These are phyloP conservation scores for Pichia sp. DNA, from an alignment of 1,139 yeast genomes.

Conservation along the genomic window DNA sequence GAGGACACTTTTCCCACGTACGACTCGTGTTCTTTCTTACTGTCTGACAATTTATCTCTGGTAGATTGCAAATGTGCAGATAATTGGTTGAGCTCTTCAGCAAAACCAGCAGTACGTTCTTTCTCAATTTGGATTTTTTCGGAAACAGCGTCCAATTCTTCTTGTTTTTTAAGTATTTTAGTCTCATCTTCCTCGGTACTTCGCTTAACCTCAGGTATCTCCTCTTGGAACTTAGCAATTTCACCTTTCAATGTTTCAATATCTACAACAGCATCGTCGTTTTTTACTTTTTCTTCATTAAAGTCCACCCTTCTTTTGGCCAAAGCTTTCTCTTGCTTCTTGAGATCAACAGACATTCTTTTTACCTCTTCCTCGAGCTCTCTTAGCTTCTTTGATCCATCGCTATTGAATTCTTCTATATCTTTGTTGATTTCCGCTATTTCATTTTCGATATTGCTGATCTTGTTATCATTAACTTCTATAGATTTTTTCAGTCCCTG, in stretches of 20 bases:
- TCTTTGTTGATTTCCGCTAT: slow-evolving; percentile 65
- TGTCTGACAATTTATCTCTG: slow-evolving; percentile 44
- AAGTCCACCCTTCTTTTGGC: slow-evolving; percentile 48
- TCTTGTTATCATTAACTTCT: slow-evolving; percentile 25
- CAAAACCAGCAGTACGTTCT: slow-evolving; percentile 59
- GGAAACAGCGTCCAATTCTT: slow-evolving; percentile 36
- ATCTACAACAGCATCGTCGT: slow-evolving; percentile 65
- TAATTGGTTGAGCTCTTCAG: slow-evolving; percentile 73
- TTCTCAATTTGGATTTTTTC: slow-evolving; percentile 57
- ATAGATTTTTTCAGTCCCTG: slow-evolving; percentile 36
- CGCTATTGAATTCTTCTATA: slow-evolving; percentile 72
- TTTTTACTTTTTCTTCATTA: slow-evolving; percentile 65
- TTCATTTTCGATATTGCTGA: slow-evolving; percentile 31
- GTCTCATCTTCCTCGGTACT: slow-evolving; percentile 37
- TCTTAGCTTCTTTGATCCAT: slow-evolving; percentile 76
- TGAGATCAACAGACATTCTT: slow-evolving; percentile 37
- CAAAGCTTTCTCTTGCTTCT: slow-evolving; percentile 40
- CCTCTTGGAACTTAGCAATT: slow-evolving; percentile 42
- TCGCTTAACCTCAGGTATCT: slow-evolving; percentile 30
- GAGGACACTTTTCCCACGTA: not conserved
- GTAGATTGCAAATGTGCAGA: slow-evolving; percentile 50
- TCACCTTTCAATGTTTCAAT: slow-evolving; percentile 51
- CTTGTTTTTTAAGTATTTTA: slow-evolving; percentile 33
- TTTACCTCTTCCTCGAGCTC: slow-evolving; percentile 58
- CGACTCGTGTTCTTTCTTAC: slow-evolving; percentile 9